Evolutionary conservation across 1,284 basidiomycete genomes (phyloP).

Genomic region (Moniliophthora roreri): DNA sequence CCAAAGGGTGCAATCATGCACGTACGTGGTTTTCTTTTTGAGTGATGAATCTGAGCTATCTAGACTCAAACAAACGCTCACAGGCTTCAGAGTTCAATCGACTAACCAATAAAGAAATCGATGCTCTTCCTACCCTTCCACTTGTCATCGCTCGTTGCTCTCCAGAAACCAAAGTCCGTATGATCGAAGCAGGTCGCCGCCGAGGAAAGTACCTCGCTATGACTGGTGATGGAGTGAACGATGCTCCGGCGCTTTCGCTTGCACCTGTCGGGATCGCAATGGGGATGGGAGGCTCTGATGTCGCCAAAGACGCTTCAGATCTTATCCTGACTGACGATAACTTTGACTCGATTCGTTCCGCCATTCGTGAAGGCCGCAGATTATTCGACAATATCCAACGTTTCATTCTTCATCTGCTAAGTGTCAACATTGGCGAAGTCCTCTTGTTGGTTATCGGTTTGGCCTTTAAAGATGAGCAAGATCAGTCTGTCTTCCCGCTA

Average conservation of each 20-base stretch:
- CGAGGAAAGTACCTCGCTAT: slow-evolving; percentile 49
- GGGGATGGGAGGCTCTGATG: slow-evolving; percentile 54
- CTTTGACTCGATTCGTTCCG: slow-evolving; percentile 60
- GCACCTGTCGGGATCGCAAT: slow-evolving; percentile 65
- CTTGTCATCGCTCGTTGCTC: slow-evolving; percentile 39
- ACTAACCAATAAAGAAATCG: slow-evolving; percentile 61
- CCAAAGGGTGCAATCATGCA: slow-evolving; percentile 62
- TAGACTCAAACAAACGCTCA: no score
- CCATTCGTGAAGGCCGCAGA: slow-evolving; percentile 54
- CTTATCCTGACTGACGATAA: slow-evolving; percentile 61
- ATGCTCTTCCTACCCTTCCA: slow-evolving; percentile 39
- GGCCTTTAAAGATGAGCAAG: slow-evolving; percentile 58
- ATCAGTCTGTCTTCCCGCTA: slow-evolving; percentile 65
- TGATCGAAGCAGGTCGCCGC: slow-evolving; percentile 41
- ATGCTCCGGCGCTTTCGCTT: slow-evolving; percentile 54
- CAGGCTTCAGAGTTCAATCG: slow-evolving; percentile 55
- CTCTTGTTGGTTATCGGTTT: slow-evolving; percentile 63
- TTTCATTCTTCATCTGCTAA: slow-evolving; percentile 48
- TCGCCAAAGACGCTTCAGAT: slow-evolving; percentile 49
- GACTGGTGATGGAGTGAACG: slow-evolving; percentile 69
- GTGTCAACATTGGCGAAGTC: slow-evolving; percentile 61
- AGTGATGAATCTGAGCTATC: no score
- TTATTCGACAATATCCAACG: slow-evolving; percentile 44
- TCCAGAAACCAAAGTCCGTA: slow-evolving; percentile 55
- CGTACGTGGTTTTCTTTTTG: slow-evolving; percentile 18